Evolutionary conservation across 306 rosid genomes (phyloP), one percentile per base, ranked within the genome.

Genomic region (Sophora flavescens): DNA sequence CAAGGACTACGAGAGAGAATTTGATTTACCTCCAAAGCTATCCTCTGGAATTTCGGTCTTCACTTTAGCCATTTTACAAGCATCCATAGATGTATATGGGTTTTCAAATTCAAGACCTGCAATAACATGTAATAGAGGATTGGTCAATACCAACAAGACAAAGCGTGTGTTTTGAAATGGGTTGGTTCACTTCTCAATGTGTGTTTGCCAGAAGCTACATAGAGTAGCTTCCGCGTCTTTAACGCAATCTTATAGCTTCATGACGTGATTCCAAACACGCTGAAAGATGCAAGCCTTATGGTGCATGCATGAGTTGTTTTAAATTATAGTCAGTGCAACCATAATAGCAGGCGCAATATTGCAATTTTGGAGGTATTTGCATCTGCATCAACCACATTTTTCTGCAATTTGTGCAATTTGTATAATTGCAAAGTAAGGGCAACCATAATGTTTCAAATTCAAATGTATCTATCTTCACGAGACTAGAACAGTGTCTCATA

Each of bases 11-110:
- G 42, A 81, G 48, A 54, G 66, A 30, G 5, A 67, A 61, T 72
- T 48, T 70, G 54, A 62, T 26, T 72, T 67, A 76, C 87, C 84
- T 82, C 62, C 85, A 0, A 72, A 50, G 32, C 41, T 78, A 32
- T 72, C 78, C 77, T 72, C 79, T 28, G 71, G 47, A 69, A 72
- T 68, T 80, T 83, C 87, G 22, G 6, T 76, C 70, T 64, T 50
- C 70, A 72, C 76, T 67, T 54, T 45, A 36, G 36, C n/a, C 28
- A 41, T 18, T 8, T 75, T 3, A 66, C 52, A 63, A 32, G 16
- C 80, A 80, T 22, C 76, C 35, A 61, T 50, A 5, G 73, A 70
- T 12, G 66, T 6, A 32, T 80, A n/a, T 50, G 75, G 56, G 32
- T 38, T 47, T 35, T 71, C 66, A 76, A 47, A 51, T 44, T 52